These are phyloP conservation scores for Trichoderma erinaceum DNA, from an alignment of 495 filamentous ascomycete genomes.

Conservation along the genomic window DNA sequence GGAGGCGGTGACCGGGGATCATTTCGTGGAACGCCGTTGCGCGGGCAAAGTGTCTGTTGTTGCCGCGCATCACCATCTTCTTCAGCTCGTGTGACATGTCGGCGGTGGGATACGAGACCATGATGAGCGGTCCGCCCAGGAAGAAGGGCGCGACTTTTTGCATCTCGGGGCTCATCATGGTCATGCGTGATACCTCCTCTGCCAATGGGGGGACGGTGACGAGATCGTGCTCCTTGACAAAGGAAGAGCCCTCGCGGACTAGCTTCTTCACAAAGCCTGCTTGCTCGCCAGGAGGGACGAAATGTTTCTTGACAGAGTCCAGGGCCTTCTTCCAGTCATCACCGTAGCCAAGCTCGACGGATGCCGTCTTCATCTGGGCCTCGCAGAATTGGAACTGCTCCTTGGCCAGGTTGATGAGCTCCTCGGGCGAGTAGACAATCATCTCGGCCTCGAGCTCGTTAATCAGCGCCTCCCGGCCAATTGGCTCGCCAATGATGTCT, in stretches of 20 bases:
- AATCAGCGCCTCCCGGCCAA: slow-evolving; percentile 39
- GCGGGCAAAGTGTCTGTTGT: slow-evolving; percentile 46
- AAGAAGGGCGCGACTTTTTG: slow-evolving; percentile 51
- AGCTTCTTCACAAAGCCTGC: slow-evolving; percentile 39
- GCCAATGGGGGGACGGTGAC: slow-evolving; percentile 46
- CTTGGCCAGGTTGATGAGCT: slow-evolving; percentile 43
- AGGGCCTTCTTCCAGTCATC: slow-evolving; percentile 42
- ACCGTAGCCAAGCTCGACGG: slow-evolving; percentile 21
- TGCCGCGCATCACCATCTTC: slow-evolving; percentile 48
- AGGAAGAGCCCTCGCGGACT: slow-evolving; percentile 33
- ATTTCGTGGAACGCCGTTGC: slow-evolving; percentile 51
- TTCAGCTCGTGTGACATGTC: slow-evolving; percentile 45
- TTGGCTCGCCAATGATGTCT: slow-evolving; percentile 46
- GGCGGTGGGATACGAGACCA: slow-evolving; percentile 45
- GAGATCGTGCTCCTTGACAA: slow-evolving; percentile 41
- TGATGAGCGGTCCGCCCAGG: slow-evolving; percentile 42
- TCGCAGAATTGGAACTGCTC: slow-evolving; percentile 39
- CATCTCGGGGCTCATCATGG: slow-evolving; percentile 43
- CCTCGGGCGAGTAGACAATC: slow-evolving; percentile 43
- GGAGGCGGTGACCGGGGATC: slow-evolving; percentile 50
- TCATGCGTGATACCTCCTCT: slow-evolving; percentile 45
- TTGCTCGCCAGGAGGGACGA: slow-evolving; percentile 44
- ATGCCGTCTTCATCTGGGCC: slow-evolving; percentile 29
- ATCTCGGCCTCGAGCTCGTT: slow-evolving; percentile 38
- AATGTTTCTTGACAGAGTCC: slow-evolving; percentile 46